Conservation (phyloP, 805 yeast genomes). For the Geotrichum ghanense region DNA sequence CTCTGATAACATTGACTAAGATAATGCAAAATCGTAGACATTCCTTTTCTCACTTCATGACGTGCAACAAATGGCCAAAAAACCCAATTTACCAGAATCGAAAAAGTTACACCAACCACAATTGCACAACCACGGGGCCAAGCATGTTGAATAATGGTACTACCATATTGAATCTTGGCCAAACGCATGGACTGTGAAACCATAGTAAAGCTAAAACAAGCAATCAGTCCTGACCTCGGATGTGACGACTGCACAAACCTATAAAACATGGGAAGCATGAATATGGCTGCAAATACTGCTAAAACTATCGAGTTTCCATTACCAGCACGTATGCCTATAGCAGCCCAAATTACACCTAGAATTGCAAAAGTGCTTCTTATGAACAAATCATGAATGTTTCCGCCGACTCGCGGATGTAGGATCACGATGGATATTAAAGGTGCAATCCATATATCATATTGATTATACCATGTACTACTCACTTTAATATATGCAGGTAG, state of each 20-base stretch:
- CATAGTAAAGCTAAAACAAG: slow-evolving; percentile 31
- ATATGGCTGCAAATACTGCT: slow-evolving; percentile 29
- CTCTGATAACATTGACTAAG: slow-evolving; percentile 36
- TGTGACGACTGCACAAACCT: slow-evolving; percentile 28
- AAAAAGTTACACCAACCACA: slow-evolving; percentile 28
- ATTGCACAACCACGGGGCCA: slow-evolving; percentile 33
- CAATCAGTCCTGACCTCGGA: slow-evolving; percentile 34
- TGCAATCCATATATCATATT: slow-evolving; percentile 35
- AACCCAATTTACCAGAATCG: slow-evolving; percentile 33
- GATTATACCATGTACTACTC: slow-evolving; percentile 30
- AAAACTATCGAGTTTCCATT: slow-evolving; percentile 31
- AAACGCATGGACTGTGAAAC: slow-evolving; percentile 24
- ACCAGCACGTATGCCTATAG: slow-evolving; percentile 32
- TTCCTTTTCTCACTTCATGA: slow-evolving; percentile 30
- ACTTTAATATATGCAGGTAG: slow-evolving; percentile 34
- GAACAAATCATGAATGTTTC: slow-evolving; percentile 18
- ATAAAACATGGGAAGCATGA: slow-evolving; percentile 26
- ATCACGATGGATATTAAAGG: slow-evolving; percentile 29
- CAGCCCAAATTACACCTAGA: slow-evolving; percentile 37
- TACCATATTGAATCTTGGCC: slow-evolving; percentile 12
- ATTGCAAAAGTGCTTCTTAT: slow-evolving; percentile 28
- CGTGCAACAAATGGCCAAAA: slow-evolving; percentile 40
- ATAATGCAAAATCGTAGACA: slow-evolving; percentile 31
- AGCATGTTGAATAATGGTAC: slow-evolving; percentile 25
- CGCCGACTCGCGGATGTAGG: slow-evolving; percentile 30